A percentile compares a stretch with the other conserved stretches of the same genome.
phyloP scores from a whole-genome alignment of 805 yeast species.

The Myxozyma geophila region DNA sequence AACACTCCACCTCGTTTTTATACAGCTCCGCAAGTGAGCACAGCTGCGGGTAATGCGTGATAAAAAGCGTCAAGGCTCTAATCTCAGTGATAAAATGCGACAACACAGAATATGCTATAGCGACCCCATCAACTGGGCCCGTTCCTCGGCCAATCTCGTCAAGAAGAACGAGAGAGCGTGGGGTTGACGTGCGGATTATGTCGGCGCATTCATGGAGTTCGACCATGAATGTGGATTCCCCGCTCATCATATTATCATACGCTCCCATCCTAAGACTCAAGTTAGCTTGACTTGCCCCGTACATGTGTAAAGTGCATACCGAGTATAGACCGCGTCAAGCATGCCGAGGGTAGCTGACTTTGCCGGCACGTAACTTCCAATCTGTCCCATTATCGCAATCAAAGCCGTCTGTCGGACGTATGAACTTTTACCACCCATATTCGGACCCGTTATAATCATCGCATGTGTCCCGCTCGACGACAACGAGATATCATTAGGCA shows the following conservation, averaged over 20 bases:
- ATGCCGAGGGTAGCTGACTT: slow-evolving; percentile 62
- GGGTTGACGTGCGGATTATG: slow-evolving; percentile 57
- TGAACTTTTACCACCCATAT: slow-evolving; percentile 78
- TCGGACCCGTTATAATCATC: slow-evolving; percentile 79
- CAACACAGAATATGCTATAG: slow-evolving; percentile 76
- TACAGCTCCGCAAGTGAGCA: slow-evolving; percentile 54
- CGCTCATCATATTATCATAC: slow-evolving; percentile 70
- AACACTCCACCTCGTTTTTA: slow-evolving; percentile 55
- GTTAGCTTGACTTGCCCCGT: slow-evolving; percentile 37
- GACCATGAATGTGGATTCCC: slow-evolving; percentile 83
- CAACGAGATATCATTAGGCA: slow-evolving; percentile 69
- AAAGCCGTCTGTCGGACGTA: slow-evolving; percentile 76
- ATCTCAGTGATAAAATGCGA: slow-evolving; percentile 55
- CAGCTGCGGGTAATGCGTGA: slow-evolving; percentile 81
- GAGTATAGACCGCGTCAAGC: slow-evolving; percentile 60
- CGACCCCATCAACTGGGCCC: slow-evolving; percentile 76
- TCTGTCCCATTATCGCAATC: slow-evolving; percentile 71
- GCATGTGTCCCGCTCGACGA: slow-evolving; percentile 54
- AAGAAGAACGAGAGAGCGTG: slow-evolving; percentile 62
- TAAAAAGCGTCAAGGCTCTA: slow-evolving; percentile 68
- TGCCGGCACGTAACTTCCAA: slow-evolving; percentile 80
- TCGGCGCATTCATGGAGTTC: slow-evolving; percentile 70
- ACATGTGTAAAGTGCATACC: slow-evolving; percentile 27
- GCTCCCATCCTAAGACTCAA: slow-evolving; percentile 74
- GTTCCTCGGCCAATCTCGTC: slow-evolving; percentile 84